Evolutionary conservation across 768 basidiomycete species (phyloP).

Genomic region (Bullera alba): DNA sequence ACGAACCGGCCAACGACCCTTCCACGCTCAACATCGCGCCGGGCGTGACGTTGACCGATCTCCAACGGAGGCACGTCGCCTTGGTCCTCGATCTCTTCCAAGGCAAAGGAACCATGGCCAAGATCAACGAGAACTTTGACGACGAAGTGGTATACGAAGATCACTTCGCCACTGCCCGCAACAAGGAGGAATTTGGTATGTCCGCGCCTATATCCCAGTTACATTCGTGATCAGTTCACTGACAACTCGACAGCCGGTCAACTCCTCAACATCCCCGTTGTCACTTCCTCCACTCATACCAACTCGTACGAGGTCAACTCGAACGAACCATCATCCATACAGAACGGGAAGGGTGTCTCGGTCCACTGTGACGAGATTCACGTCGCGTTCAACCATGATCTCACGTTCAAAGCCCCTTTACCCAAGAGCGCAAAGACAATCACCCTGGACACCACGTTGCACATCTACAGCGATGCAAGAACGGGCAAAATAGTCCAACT

Average conservation of each 20-base stretch:
- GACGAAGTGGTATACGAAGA: slow-evolving; percentile 44
- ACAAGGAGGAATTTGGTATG: slow-evolving; percentile 40
- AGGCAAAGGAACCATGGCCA: slow-evolving; percentile 38
- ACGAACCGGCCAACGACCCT: slow-evolving; percentile 20
- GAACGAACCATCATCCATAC: slow-evolving; percentile 7
- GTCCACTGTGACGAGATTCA: slow-evolving; percentile 21
- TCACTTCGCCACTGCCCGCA: slow-evolving; percentile 34
- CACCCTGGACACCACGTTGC: slow-evolving; percentile 34
- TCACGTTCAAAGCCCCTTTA: slow-evolving; percentile 31
- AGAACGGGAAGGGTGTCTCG: slow-evolving; percentile 1
- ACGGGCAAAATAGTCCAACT: slow-evolving; percentile 38
- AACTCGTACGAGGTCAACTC: slow-evolving; percentile 24
- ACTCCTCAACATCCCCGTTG: slow-evolving; percentile 34
- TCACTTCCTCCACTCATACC: slow-evolving; percentile 27
- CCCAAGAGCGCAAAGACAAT: slow-evolving; percentile 18
- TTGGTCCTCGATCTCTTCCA: slow-evolving; percentile 42
- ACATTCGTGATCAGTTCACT: background rate
- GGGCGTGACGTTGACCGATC: slow-evolving; percentile 14
- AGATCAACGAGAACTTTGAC: slow-evolving; percentile 29
- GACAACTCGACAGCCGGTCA: slow-evolving; percentile 30
- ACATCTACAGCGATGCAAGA: slow-evolving; percentile 19
- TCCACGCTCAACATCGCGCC: slow-evolving; percentile 17
- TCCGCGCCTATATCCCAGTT: slow-evolving; percentile 1
- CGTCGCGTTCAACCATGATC: slow-evolving; percentile 30
- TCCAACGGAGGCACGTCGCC: slow-evolving; percentile 32